Evolutionary conservation across 345 rosid genomes (phyloP), one percentile per base, ranked within the genome.

Genomic region (Gossypium raimondii): DNA sequence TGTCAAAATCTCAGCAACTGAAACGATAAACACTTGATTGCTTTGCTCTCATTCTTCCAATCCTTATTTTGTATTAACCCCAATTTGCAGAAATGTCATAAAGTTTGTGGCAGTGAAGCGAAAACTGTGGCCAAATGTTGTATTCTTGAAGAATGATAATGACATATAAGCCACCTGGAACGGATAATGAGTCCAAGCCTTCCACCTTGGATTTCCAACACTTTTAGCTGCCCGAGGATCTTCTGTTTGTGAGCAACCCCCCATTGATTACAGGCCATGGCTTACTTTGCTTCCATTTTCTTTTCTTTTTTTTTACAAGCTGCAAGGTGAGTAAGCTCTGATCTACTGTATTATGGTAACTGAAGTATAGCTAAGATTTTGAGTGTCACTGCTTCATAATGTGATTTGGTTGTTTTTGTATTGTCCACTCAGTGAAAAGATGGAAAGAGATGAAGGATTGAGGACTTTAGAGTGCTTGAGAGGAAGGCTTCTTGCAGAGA

Each of bases 401-500:
- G 17, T 82, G 83, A 79, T 60, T 38, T 72, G 84, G 82, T 44
- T 68, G 25, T 56, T 70, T 74, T 52, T 79, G 38, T 52, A 61
- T 74, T 59, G 3, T 17, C 24, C 51, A 51, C 13, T 45, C 73
- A 86, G 88, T 78, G 87, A 83, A 67, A 51, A 61, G 47, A 79
- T 78, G 73, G 89, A 79, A 67, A 86, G 58, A 60, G 83, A 79
- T 24, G 82, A 76, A 18, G 78, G 85, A 59, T 58, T 82, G 65
- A 86, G 85, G 81, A 91, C 93, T 41, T 43, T 88, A 48, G 92
- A 89, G 78, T 88, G 91, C 78, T 78, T 94, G 44, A 89, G 93
- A 86, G 98, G 95, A 71, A 92, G 97, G 78, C 72, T 94, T 74
- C 85, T 87, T 65, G 92, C 97, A 18, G 97, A 92, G 82, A 92